Base-by-base conservation (phyloP, 257 asterid species). In the Perilla frutescens region DNA sequence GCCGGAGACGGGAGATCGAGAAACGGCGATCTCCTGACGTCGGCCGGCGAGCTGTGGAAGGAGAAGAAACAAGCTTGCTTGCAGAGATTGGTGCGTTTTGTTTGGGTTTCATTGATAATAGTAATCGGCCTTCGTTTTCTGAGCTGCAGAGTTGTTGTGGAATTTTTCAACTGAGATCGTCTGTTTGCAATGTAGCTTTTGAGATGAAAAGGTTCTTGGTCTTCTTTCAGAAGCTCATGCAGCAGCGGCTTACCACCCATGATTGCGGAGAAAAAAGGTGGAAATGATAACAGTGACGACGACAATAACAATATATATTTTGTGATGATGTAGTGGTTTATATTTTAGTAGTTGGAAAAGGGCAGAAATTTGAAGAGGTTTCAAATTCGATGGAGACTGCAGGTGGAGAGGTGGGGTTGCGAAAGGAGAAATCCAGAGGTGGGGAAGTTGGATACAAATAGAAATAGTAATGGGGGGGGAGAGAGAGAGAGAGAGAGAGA, bases 181-280 rank as follows among this genome's bases (percentile, higher is more conserved):
- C 77, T 66, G 34, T 88, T 88, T 2, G 89, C 71, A 39, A 84
- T 83, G 88, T 89, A 84, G 48, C 14, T 72, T 58, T 84, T 82
- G 12, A 93, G 81, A 2, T 79, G 93, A 55, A 93, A 93, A 0
- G 96, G 98, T 36, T 93, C 97, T 64, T 93, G 97, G 64, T 93
- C 96, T 58, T 93, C 89, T 60, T 81, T 72, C 7, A 93, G 81
- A 0, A 93, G 90, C 86, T 90, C 96, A 70, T 85, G 95, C 83
- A 93, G 87, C 40, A 89, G 66, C 74, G 82, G 85, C 74, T 82
- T 84, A 39, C 54, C 68, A 47, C 83, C 81, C 86, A 81, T 86
- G 58, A 72, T 78, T 58, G 11, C 0, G 15, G 39, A 4, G 13
- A 7, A 2, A 47, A 20, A 31, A 44, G 57, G 14, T 20, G n/a